Conservation (phyloP, 345 rosid species). For the Salix suchowensis region DNA sequence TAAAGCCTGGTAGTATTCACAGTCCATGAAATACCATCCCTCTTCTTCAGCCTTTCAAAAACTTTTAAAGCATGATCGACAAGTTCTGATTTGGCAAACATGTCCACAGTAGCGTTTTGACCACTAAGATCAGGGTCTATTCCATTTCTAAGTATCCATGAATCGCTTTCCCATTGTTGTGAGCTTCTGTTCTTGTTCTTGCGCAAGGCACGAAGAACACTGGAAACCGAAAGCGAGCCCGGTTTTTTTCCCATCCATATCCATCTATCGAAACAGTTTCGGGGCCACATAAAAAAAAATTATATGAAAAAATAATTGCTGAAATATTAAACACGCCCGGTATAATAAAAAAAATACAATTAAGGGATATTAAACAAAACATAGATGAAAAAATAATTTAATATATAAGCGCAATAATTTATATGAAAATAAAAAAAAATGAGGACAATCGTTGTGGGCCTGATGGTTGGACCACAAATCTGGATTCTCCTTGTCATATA, state of each 20-base stretch:
- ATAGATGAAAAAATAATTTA: too few species aligned
- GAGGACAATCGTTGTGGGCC: too few species aligned
- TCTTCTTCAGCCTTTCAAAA: constrained; percentile 32
- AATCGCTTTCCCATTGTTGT: constrained; percentile 47
- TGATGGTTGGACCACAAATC: too few species aligned
- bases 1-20: constrained; percentile 47
- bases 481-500: too few species aligned
- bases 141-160: constrained; percentile 45
- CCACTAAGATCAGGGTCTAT: constrained; percentile 22
- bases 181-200: constrained; percentile 29
- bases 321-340: too few species aligned
- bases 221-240: constrained; percentile 33
- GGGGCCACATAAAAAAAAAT: too few species aligned
- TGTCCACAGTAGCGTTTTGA: constrained; percentile 49
- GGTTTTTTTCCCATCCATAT: constrained; percentile 28
- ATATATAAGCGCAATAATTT: too few species aligned
- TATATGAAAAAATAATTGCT: too few species aligned
- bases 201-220: constrained; percentile 50
- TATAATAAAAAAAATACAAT: too few species aligned
- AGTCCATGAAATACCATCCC: constrained; percentile 48
- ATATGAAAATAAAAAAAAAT: too few species aligned
- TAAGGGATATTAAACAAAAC: too few species aligned
- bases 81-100: constrained; percentile 47
- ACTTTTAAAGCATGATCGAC: constrained; percentile 32
- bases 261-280: constrained; percentile 45